Percentiles rank a stretch among this genome's conserved stretches.
phyloP scores from a whole-genome alignment of 78 protist species.

The Diacronema lutheri region DNA sequence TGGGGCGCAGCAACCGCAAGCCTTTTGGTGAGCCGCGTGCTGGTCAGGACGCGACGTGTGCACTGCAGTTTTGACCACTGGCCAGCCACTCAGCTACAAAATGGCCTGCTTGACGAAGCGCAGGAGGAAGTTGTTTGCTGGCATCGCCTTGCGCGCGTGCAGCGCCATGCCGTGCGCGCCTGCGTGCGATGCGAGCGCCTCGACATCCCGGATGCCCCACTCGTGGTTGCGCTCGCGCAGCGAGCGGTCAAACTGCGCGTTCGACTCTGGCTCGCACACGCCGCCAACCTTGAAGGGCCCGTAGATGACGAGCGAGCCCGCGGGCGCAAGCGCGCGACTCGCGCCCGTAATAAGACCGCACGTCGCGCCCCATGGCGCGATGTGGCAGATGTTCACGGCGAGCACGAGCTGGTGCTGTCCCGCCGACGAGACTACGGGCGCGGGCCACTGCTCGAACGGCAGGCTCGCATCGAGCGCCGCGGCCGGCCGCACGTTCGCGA shows the following conservation, averaged over 20 bases:
- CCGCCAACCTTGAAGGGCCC: slow-evolving; percentile 1
- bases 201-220: slow-evolving; percentile 1
- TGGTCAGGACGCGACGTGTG: too few species aligned
- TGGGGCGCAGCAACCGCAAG: too few species aligned
- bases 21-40: too few species aligned
- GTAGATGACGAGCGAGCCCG: neutral
- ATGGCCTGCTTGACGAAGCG: too few species aligned
- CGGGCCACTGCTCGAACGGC: neutral
- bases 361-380: neutral
- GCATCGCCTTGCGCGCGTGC: neutral
- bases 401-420: neutral
- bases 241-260: neutral
- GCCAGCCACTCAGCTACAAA: too few species aligned
- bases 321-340: neutral
- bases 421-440: too few species aligned
- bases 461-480: neutral
- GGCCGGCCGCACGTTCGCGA: neutral
- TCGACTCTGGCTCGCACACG: neutral
- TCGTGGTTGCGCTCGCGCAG: neutral
- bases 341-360: neutral
- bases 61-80: too few species aligned
- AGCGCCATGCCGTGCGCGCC: neutral
- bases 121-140: slow-evolving; percentile 15
- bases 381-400: neutral
- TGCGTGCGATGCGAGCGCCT: neutral